A percentile compares a stretch with the other conserved stretches of the same genome.
These are phyloP conservation scores for Cylindrotheca closterium DNA, from an alignment of 108 stramenopile species.

Conservation along the genomic window DNA sequence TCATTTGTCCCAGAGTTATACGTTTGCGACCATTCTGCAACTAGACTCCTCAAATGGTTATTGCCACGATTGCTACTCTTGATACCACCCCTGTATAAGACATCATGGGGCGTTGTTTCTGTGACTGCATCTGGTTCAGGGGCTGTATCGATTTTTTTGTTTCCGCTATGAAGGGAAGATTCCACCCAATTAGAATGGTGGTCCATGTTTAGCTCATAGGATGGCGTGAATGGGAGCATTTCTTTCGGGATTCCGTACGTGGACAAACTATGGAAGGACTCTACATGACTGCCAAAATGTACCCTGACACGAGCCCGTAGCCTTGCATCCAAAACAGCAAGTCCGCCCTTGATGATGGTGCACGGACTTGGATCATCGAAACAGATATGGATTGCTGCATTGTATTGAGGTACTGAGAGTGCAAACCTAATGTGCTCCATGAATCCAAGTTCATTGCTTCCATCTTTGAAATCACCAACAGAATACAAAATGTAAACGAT, in stretches of 20 bases:
- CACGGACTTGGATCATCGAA: background rate
- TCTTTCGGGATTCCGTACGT: conserved; percentile 23
- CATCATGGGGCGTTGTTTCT: conserved; percentile 6
- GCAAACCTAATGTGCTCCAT: background rate
- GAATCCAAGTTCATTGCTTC: background rate
- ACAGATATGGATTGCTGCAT: background rate
- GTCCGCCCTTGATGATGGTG: background rate
- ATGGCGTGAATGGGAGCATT: conserved; percentile 11
- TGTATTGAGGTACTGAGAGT: background rate
- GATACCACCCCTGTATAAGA: background rate
- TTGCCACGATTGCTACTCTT: background rate
- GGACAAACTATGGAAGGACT: conserved; percentile 23
- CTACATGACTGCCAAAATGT: conserved; percentile 9
- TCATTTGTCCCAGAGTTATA: background rate
- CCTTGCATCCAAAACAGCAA: background rate
- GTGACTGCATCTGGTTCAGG: background rate
- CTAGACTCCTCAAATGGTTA: background rate
- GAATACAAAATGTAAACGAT: background rate
- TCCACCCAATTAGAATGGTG: background rate
- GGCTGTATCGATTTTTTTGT: no score
- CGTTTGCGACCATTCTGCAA: background rate
- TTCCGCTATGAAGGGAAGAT: background rate
- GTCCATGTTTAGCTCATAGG: background rate
- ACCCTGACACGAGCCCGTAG: background rate
- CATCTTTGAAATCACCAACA: conserved; percentile 1